A percentile compares a stretch with the other conserved stretches of the same genome.
Evolutionary conservation across 805 yeast species (phyloP).

Genomic region (Nakazawaea ambrosiae): DNA sequence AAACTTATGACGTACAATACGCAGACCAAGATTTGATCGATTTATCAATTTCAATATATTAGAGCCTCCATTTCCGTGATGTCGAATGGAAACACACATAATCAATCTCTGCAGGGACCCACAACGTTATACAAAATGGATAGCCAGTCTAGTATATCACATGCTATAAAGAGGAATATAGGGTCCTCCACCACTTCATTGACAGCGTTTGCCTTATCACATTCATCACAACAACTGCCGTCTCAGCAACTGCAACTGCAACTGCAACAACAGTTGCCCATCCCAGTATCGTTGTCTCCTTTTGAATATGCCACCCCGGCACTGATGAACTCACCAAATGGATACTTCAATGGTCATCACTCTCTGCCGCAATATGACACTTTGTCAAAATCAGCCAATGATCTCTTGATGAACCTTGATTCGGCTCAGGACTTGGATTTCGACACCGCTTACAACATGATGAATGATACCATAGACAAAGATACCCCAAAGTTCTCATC

Average conservation of each 20-base stretch:
- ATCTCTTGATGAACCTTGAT: background rate
- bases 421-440: conserved; percentile 23
- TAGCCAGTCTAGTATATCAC: background rate
- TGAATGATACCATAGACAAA: conserved; percentile 17
- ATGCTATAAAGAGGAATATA: conserved; percentile 6
- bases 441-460: conserved; percentile 28
- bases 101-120: no score
- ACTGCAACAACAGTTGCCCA: background rate
- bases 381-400: background rate
- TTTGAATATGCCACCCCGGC: conserved; percentile 8
- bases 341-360: background rate
- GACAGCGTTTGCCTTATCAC: conserved; percentile 2
- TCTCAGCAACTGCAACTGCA: no score
- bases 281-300: conserved; percentile 6
- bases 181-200: conserved; percentile 10
- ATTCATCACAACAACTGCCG: background rate
- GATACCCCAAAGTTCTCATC: background rate
- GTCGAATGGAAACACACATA: no score
- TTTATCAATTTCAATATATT: no score
- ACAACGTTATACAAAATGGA: background rate
- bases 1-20: no score
- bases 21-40: no score
- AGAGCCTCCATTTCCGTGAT: no score
- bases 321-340: background rate
- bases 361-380: no score